Base-by-base conservation (phyloP, 192 early-diverging fungal species). In the Gigaspora rosea region DNA sequence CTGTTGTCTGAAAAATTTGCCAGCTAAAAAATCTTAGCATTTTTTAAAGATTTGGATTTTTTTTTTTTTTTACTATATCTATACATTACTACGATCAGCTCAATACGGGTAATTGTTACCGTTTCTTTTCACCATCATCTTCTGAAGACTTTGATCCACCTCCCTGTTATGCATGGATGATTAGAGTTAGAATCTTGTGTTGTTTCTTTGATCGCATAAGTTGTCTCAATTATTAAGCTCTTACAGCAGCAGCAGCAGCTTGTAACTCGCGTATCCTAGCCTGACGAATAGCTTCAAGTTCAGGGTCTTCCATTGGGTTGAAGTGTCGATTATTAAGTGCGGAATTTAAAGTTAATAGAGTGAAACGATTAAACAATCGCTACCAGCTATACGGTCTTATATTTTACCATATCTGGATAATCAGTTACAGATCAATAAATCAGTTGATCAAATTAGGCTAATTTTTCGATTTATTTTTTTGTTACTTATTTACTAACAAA, bases 1-100 rank as follows among this genome's bases (percentile, higher is more conserved):
- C 87, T 90, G 89, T 85, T 93, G 90, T 33, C 93, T 94, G 79
- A 73, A 71, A 35, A 56, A 73, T 49, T 78, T n/a, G 32, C 27
- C 20, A 78, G 35, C 35, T 47, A 35, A 51, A 36, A 11, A 49
- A n/a, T 71, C 52, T 8, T 57, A 51, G 71, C 73, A 78, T 67
- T 16, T 41, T 41, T 66, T 11, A 16, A 36, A 66, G 18, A 41
- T 7, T 16, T 46, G 33, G 36, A 27, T 65, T 65, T 63, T 61
- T 32, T 61, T 61, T n/a, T n/a, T n/a, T 9, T 32, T 61, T 61
- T 41, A 41, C 7, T 41, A 41, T 41, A 41, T 41, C 0, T 41
- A 41, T 18, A 56, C 18, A 56, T 56, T 18, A 18, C 52, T 18
- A 56, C 52, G 52, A 66, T 27, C 20, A 52, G 22, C 22, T 35